These are phyloP conservation scores for Fomes fomentarius DNA, from an alignment of 1,284 basidiomycete species.

Conservation along the genomic window DNA sequence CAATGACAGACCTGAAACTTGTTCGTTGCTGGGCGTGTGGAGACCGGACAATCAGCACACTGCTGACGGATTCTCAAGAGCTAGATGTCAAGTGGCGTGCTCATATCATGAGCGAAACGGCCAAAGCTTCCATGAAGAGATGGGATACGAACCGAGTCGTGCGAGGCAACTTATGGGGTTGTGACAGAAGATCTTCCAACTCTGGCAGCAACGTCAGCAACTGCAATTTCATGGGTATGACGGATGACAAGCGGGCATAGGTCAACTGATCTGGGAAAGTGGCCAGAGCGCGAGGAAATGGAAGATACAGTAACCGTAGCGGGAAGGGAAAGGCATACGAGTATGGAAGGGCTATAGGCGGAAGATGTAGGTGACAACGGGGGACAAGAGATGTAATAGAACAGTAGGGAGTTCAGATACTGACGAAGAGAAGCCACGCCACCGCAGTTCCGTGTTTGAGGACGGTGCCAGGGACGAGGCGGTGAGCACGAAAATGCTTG, in stretches of 20 bases:
- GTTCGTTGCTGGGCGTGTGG: background rate
- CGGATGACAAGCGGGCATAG: background rate
- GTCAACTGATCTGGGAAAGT: background rate
- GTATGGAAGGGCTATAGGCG: background rate
- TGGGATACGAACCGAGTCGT: background rate
- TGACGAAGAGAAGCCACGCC: background rate
- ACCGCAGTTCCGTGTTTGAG: background rate
- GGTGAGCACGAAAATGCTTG: background rate
- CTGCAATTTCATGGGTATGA: background rate
- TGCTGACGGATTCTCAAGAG: background rate
- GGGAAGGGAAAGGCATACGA: background rate
- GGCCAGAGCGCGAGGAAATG: background rate
- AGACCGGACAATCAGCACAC: background rate
- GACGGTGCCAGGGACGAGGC: background rate
- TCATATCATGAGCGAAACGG: background rate
- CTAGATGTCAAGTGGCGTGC: background rate
- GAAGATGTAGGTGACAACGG: background rate
- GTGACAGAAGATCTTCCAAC: background rate
- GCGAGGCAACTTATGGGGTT: background rate
- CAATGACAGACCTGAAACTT: conserved; percentile 8
- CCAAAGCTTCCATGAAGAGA: background rate
- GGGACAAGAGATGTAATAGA: background rate
- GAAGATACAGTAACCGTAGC: background rate
- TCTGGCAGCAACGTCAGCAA: background rate
- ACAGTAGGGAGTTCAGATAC: background rate